These are phyloP conservation scores for Drechslerella coelobrocha DNA, from an alignment of 2,329 filamentous ascomycete genomes.

Conservation along the genomic window DNA sequence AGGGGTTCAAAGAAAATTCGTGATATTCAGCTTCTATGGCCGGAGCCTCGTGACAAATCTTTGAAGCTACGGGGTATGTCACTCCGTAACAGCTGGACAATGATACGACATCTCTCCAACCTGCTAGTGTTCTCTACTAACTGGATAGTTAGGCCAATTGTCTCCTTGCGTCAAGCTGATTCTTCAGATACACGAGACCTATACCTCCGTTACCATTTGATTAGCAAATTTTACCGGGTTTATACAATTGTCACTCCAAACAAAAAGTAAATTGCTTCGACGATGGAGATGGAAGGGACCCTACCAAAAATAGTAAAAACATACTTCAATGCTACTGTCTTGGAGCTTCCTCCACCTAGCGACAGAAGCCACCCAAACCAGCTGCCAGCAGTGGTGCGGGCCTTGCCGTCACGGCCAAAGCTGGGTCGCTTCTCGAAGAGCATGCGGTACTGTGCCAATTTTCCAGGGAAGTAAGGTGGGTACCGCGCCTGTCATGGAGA, in stretches of 20 bases:
- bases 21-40: no score
- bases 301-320: conserved; percentile 45
- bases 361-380: conserved; percentile 44
- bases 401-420: conserved; percentile 69
- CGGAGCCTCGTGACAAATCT: no score
- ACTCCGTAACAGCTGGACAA: no score
- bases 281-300: conserved; percentile 18
- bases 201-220: background rate
- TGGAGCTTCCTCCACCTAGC: conserved; percentile 48
- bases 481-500: conserved; percentile 66
- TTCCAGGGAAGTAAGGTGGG: conserved; percentile 64
- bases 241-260: no score
- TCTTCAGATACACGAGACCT: conserved; percentile 47
- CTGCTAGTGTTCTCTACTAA: no score
- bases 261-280: no score
- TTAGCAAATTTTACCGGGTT: conserved; percentile 2
- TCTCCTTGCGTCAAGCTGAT: conserved; percentile 39
- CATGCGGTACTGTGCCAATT: conserved; percentile 60
- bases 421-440: conserved; percentile 63
- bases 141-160: background rate
- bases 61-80: no score
- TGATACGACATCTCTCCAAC: no score
- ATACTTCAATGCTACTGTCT: conserved; percentile 50
- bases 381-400: conserved; percentile 50
- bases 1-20: no score